These are phyloP conservation scores for Termitomyces sp. DNA, from an alignment of 768 basidiomycete species.

Conservation along the genomic window DNA sequence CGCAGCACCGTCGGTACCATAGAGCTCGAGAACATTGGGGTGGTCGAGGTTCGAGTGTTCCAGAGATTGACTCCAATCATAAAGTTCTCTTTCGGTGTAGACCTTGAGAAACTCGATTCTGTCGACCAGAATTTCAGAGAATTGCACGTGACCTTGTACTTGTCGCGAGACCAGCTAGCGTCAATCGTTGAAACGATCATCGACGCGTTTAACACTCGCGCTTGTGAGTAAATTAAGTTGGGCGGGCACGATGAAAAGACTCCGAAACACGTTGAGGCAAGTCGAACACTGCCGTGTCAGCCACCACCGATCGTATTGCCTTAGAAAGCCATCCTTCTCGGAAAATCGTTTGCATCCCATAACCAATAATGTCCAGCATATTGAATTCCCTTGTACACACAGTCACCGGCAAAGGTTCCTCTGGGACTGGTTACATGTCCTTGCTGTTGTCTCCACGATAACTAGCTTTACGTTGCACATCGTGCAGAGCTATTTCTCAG, in stretches of 20 bases:
- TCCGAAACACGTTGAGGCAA: not conserved
- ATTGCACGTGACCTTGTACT: not conserved
- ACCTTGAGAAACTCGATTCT: no score
- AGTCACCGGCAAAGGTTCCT: not conserved
- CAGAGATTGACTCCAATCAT: no score
- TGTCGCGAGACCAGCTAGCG: no score
- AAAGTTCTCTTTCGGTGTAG: no score
- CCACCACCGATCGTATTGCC: not conserved
- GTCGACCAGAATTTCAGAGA: no score
- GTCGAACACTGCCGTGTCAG: not conserved
- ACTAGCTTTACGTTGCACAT: not conserved
- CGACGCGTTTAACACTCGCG: not conserved
- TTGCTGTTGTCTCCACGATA: not conserved
- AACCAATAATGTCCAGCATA: not conserved
- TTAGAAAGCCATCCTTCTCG: not conserved
- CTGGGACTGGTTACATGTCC: not conserved
- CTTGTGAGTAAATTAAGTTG: not conserved
- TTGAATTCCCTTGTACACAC: not conserved
- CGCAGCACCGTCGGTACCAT: no score
- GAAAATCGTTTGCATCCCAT: not conserved
- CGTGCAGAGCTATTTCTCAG: not conserved
- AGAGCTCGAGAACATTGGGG: no score
- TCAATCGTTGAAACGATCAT: no score
- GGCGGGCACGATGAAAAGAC: not conserved
- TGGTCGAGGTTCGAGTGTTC: no score